Conservation (phyloP, 1,284 basidiomycete species). For the Cutaneotrichosporon cutaneum region DNA sequence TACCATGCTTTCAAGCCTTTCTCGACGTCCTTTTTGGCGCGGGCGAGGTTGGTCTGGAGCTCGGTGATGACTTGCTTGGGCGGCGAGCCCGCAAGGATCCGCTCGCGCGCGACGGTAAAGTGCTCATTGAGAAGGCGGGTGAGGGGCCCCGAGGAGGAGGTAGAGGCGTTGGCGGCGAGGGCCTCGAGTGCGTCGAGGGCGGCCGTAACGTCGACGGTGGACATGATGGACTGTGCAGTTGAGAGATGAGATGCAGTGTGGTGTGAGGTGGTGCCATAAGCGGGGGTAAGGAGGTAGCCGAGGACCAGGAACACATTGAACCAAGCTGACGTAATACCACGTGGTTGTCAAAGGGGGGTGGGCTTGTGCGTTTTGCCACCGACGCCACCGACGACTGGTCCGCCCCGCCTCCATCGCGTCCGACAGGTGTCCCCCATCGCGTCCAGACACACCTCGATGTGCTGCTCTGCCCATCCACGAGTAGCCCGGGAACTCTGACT, state of each 20-base stretch:
- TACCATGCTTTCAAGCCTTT: conserved; percentile 85
- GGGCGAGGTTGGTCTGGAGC: conserved; percentile 63
- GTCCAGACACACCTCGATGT: too few species aligned
- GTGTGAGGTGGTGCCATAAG: background rate
- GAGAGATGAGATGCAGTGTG: background rate
- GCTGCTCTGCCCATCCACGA: background rate
- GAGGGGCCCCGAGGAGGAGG: conserved; percentile 64
- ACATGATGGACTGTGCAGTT: conserved; percentile 8
- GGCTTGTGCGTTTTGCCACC: too few species aligned
- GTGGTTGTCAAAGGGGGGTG: too few species aligned
- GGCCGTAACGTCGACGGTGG: conserved; percentile 34
- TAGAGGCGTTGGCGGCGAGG: conserved; percentile 58
- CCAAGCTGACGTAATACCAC: too few species aligned
- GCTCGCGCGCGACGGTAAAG: conserved; percentile 62
- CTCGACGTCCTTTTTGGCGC: conserved; percentile 77
- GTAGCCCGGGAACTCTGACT: too few species aligned
- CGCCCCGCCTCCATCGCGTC: too few species aligned
- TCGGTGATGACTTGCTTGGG: conserved; percentile 60
- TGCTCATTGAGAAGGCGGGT: conserved; percentile 64
- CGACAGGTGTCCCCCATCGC: too few species aligned
- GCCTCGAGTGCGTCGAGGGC: conserved; percentile 44
- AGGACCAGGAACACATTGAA: too few species aligned
- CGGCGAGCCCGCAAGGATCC: conserved; percentile 59
- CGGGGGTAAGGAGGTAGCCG: too few species aligned
- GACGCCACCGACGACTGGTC: background rate